Conservation (phyloP, 1,284 basidiomycete genomes). For the Bondarzewia mesenterica region DNA sequence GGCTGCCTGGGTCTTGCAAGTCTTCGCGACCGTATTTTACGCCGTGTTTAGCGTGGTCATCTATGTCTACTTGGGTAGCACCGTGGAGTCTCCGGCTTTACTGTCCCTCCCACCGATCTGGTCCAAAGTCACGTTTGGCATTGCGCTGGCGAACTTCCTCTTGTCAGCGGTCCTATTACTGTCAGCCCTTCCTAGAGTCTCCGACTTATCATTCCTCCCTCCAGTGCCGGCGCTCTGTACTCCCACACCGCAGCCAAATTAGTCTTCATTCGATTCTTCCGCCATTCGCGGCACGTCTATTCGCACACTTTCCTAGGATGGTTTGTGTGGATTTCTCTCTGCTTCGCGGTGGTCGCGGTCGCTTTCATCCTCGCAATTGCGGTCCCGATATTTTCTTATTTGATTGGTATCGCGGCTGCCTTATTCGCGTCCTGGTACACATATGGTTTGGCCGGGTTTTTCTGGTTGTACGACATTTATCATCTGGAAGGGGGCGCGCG, state of each 20-base stretch:
- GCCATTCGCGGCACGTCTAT: conserved; percentile 49
- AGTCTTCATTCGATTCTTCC: conserved; percentile 52
- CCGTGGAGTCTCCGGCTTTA: conserved; percentile 46
- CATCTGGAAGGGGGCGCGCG: conserved; percentile 29
- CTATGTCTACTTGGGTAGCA: conserved; percentile 51
- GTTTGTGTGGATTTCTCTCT: conserved; percentile 43
- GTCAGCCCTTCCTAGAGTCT: neutral
- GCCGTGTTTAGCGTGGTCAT: conserved; percentile 41
- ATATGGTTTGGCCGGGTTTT: conserved; percentile 48
- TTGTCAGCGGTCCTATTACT: conserved; percentile 29
- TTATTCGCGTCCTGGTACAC: conserved; percentile 53
- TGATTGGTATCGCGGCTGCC: conserved; percentile 46
- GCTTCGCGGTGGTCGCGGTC: conserved; percentile 33
- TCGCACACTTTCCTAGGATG: conserved; percentile 51
- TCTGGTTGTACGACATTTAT: conserved; percentile 46
- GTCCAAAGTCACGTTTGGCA: conserved; percentile 41
- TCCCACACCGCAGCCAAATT: conserved; percentile 51
- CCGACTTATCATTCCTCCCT: neutral
- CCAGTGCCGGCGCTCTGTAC: conserved; percentile 38
- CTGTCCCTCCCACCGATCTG: conserved; percentile 41
- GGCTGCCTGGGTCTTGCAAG: conserved; percentile 47
- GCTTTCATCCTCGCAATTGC: conserved; percentile 49
- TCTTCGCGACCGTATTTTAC: conserved; percentile 43
- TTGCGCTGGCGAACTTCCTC: conserved; percentile 41
- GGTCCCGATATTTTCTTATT: conserved; percentile 46